phyloP scores from a whole-genome alignment of 805 yeast species.

The Cyberlindnera veronae region DNA sequence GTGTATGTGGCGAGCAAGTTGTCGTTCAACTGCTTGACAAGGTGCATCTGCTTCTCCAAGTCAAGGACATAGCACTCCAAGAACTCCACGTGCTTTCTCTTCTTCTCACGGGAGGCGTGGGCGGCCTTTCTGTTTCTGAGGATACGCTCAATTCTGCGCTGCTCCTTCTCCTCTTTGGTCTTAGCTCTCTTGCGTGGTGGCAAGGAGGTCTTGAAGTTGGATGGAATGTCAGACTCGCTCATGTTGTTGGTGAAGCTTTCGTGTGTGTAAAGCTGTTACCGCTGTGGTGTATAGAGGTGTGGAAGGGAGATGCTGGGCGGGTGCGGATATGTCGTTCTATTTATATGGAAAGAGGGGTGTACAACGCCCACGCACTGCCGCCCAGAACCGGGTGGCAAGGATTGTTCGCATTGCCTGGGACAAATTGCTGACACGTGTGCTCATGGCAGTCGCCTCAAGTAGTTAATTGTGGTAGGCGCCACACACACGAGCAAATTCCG shows the following conservation, averaged over 20 bases:
- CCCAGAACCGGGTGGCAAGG: background rate
- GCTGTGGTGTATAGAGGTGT: background rate
- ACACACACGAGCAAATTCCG: too few species aligned
- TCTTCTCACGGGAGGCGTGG: conserved; percentile 95
- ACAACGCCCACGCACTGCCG: too few species aligned
- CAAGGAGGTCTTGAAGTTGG: conserved; percentile 46
- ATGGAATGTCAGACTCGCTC: conserved; percentile 30
- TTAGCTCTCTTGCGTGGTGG: conserved; percentile 97
- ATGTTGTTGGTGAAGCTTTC: conserved; percentile 7
- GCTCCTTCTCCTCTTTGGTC: conserved; percentile 96
- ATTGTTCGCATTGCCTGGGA: background rate
- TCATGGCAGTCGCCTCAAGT: background rate
- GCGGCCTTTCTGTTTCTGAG: conserved; percentile 95
- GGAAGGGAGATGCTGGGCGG: too few species aligned
- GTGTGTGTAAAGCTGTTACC: background rate
- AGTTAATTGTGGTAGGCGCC: background rate
- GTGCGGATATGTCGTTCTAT: background rate
- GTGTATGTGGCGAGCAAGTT: conserved; percentile 16
- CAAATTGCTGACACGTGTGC: background rate
- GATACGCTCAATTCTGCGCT: conserved; percentile 88
- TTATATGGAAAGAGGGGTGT: too few species aligned
- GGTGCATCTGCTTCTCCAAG: conserved; percentile 24
- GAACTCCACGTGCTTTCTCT: conserved; percentile 85
- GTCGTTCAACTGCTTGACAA: conserved; percentile 17
- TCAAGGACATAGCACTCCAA: conserved; percentile 47